A percentile compares a stretch with the other conserved stretches of the same genome.
Evolutionary conservation across 2,329 filamentous ascomycete species (phyloP).

Genomic region (Curvularia eragrostidis): DNA sequence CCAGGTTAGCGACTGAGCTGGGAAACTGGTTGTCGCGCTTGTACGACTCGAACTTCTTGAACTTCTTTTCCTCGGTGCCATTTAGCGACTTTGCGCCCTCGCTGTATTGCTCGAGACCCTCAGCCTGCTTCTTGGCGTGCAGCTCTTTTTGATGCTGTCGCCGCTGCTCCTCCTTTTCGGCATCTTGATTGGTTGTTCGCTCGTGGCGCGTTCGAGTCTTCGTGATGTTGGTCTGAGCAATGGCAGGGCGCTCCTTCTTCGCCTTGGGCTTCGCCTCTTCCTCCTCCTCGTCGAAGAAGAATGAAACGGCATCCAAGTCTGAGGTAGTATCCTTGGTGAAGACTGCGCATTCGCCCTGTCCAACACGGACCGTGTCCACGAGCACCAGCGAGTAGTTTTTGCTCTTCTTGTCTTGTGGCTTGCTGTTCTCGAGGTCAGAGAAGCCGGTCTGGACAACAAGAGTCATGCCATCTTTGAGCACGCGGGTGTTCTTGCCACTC

Average conservation of each 20-base stretch:
- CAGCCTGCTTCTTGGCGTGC: slow-evolving; percentile 80
- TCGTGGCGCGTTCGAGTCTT: slow-evolving; percentile 92
- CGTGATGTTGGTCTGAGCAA: slow-evolving; percentile 94
- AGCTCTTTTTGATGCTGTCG: slow-evolving; percentile 92
- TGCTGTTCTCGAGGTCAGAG: slow-evolving; percentile 84
- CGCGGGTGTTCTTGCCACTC: slow-evolving; percentile 83
- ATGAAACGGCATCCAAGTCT: slow-evolving; percentile 91
- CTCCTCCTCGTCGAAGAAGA: slow-evolving; percentile 97
- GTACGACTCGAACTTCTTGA: slow-evolving; percentile 99
- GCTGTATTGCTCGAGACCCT: slow-evolving; percentile 83
- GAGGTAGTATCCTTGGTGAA: slow-evolving; percentile 94
- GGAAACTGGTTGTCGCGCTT: slow-evolving; percentile 97
- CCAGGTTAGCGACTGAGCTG: slow-evolving; percentile 78
- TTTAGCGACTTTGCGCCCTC: slow-evolving; percentile 85
- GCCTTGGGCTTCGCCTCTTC: slow-evolving; percentile 85
- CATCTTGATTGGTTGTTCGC: slow-evolving; percentile 83
- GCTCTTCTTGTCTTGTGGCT: slow-evolving; percentile 87
- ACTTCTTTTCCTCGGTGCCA: slow-evolving; percentile 94
- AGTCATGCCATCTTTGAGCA: slow-evolving; percentile 96
- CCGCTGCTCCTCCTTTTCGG: slow-evolving; percentile 85
- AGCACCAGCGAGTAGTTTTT: slow-evolving; percentile 88
- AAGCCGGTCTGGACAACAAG: slow-evolving; percentile 89
- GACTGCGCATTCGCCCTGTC: slow-evolving; percentile 76
- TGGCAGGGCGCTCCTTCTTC: slow-evolving; percentile 85
- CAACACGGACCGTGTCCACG: slow-evolving; percentile 91